Evolutionary conservation across 1,284 basidiomycete species (phyloP).

Genomic region (Mrakiaceae sp.): DNA sequence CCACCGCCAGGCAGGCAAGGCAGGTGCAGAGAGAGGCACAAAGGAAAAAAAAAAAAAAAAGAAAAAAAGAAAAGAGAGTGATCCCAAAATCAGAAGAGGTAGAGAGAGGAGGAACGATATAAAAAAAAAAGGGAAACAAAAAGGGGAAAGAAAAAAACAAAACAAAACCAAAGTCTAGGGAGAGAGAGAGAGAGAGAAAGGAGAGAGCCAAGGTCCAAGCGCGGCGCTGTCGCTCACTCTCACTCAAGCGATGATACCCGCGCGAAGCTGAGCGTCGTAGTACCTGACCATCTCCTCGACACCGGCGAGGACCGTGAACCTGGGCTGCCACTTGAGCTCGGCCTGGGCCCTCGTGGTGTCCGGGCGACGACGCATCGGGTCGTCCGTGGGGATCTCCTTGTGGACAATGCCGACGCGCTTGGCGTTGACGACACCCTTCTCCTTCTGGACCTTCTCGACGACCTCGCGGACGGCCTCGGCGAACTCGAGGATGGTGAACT

Average conservation of each 20-base stretch:
- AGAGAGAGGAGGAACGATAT: background rate
- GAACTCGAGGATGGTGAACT: slow-evolving; percentile 88
- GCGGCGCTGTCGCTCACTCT: background rate
- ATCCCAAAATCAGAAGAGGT: background rate
- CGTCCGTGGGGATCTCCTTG: slow-evolving; percentile 69
- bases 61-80: background rate
- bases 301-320: slow-evolving; percentile 67
- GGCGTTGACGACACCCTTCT: slow-evolving; percentile 49
- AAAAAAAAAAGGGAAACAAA: background rate
- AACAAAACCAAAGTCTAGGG: background rate
- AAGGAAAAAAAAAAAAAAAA: background rate
- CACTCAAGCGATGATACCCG: slow-evolving; percentile 48
- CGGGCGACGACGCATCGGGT: slow-evolving; percentile 79
- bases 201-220: background rate
- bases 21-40: background rate
- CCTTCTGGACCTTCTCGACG: slow-evolving; percentile 75
- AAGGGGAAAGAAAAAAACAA: background rate
- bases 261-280: slow-evolving; percentile 74
- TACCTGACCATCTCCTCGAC: slow-evolving; percentile 86
- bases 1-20: background rate
- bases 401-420: slow-evolving; percentile 62
- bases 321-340: slow-evolving; percentile 69
- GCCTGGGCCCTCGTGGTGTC: slow-evolving; percentile 40
- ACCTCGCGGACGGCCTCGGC: slow-evolving; percentile 77
- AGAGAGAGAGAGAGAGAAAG: background rate